Evolutionary conservation across 768 basidiomycete genomes (phyloP).

Genomic region (Tricholomella constricta): DNA sequence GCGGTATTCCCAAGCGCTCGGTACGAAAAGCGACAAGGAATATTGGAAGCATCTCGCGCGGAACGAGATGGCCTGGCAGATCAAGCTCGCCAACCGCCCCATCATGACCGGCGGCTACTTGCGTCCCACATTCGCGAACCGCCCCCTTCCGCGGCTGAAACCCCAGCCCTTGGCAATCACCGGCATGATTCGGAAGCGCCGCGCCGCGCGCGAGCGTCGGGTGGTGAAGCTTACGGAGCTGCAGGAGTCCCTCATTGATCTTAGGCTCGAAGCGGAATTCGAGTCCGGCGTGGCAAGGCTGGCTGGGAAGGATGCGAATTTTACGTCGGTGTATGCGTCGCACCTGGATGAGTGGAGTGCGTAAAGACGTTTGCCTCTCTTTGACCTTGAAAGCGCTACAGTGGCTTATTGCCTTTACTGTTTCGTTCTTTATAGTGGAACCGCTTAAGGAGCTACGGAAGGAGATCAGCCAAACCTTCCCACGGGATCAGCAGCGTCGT

Average conservation of each 20-base stretch:
- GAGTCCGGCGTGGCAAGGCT: slow-evolving; percentile 30
- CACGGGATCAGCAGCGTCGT: slow-evolving; percentile 44
- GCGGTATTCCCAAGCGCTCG: slow-evolving; percentile 63
- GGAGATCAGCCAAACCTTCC: slow-evolving; percentile 34
- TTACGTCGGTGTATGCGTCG: slow-evolving; percentile 13
- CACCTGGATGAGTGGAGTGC: slow-evolving; percentile 40
- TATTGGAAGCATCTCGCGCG: slow-evolving; percentile 47
- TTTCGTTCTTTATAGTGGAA: slow-evolving; percentile 28
- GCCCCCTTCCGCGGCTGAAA: slow-evolving; percentile 75
- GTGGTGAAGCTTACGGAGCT: slow-evolving; percentile 35
- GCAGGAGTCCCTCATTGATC: slow-evolving; percentile 28
- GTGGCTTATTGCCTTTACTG: not conserved
- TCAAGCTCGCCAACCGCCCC: slow-evolving; percentile 56
- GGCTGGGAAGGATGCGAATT: not conserved
- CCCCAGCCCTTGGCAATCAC: slow-evolving; percentile 77
- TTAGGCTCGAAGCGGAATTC: slow-evolving; percentile 37
- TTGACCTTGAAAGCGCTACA: not conserved
- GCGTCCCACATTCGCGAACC: slow-evolving; percentile 63
- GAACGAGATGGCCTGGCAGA: slow-evolving; percentile 56
- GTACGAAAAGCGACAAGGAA: slow-evolving; percentile 48
- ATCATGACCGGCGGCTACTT: slow-evolving; percentile 73
- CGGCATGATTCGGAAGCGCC: slow-evolving; percentile 62
- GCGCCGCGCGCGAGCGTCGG: slow-evolving; percentile 42
- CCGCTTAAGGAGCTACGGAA: slow-evolving; percentile 35
- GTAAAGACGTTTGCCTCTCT: slow-evolving; percentile 16